A percentile compares a stretch with the other conserved stretches of the same genome.
Conservation (phyloP, 495 filamentous ascomycete genomes). For the Annulohypoxylon moriforme region DNA sequence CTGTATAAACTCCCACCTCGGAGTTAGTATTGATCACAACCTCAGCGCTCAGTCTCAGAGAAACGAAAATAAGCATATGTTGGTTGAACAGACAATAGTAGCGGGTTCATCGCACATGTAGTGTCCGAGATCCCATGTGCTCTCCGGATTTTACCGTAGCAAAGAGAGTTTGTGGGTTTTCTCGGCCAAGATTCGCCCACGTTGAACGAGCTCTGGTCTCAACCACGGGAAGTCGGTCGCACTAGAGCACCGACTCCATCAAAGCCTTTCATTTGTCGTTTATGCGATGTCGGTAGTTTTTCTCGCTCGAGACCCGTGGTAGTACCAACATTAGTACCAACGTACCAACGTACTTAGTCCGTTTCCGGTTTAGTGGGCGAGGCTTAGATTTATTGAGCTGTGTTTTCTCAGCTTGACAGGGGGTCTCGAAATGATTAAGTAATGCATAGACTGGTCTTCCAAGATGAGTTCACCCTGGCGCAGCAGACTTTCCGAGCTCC, state of each 20-base stretch:
- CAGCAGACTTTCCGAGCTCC: slow-evolving; percentile 20
- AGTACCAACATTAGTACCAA: background rate
- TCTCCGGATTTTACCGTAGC: slow-evolving; percentile 19
- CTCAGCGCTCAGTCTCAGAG: background rate
- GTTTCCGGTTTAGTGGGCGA: slow-evolving; percentile 18
- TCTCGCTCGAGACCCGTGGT: slow-evolving; percentile 14
- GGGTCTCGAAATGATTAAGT: background rate
- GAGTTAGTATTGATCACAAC: background rate
- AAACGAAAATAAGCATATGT: slow-evolving; percentile 4
- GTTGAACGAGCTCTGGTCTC: slow-evolving; percentile 2
- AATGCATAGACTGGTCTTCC: background rate
- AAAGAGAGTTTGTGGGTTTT: slow-evolving; percentile 5
- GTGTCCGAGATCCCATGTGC: slow-evolving; percentile 23
- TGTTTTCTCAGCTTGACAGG: slow-evolving; percentile 40
- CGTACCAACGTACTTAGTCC: background rate
- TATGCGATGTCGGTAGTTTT: slow-evolving; percentile 28
- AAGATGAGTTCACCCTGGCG: slow-evolving; percentile 21
- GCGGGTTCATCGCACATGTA: background rate
- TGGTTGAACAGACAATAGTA: background rate
- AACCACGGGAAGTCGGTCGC: slow-evolving; percentile 28
- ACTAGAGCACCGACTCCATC: slow-evolving; percentile 13
- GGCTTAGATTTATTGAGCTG: slow-evolving; percentile 34
- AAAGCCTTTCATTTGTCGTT: slow-evolving; percentile 14
- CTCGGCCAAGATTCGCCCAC: slow-evolving; percentile 8
- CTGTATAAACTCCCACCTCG: slow-evolving; percentile 12